Conservation (phyloP, 1,284 basidiomycete species). For the Inonotus obliquus region DNA sequence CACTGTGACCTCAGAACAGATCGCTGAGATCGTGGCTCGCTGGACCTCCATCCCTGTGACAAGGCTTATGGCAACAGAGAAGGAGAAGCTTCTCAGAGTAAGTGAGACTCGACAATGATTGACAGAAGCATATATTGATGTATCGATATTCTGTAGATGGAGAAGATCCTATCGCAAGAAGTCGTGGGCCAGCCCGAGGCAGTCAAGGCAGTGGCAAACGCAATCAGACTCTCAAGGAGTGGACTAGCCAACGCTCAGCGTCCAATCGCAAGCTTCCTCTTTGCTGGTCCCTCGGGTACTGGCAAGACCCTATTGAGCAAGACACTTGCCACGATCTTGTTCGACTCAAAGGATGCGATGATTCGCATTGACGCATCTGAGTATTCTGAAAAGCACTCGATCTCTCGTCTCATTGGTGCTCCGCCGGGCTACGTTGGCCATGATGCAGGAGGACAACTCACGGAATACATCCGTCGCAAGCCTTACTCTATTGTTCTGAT, state of each 20-base stretch:
- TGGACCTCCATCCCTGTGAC: conserved; percentile 93
- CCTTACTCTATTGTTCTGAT: conserved; percentile 81
- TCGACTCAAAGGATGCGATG: conserved; percentile 88
- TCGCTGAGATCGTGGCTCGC: conserved; percentile 85
- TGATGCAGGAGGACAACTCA: conserved; percentile 86
- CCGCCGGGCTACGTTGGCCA: conserved; percentile 92
- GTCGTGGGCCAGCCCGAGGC: conserved; percentile 92
- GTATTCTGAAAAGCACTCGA: conserved; percentile 92
- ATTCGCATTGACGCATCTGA: conserved; percentile 90
- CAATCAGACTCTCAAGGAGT: conserved; percentile 86
- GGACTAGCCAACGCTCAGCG: conserved; percentile 80
- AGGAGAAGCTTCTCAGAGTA: conserved; percentile 71
- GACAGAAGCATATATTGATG: conserved; percentile 19
- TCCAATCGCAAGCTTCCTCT: conserved; percentile 91
- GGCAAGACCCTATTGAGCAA: conserved; percentile 88
- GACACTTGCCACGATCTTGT: conserved; percentile 85
- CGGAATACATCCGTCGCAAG: conserved; percentile 86
- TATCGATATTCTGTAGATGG: conserved; percentile 40
- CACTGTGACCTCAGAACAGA: conserved; percentile 84
- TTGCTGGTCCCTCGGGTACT: conserved; percentile 90
- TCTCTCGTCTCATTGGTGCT: conserved; percentile 85
- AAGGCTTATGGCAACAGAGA: conserved; percentile 85
- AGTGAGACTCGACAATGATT: not conserved
- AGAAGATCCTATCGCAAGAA: conserved; percentile 57
- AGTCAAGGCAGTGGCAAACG: conserved; percentile 86